Conservation (phyloP, 2,329 filamentous ascomycete genomes). For the Alternaria panax region DNA sequence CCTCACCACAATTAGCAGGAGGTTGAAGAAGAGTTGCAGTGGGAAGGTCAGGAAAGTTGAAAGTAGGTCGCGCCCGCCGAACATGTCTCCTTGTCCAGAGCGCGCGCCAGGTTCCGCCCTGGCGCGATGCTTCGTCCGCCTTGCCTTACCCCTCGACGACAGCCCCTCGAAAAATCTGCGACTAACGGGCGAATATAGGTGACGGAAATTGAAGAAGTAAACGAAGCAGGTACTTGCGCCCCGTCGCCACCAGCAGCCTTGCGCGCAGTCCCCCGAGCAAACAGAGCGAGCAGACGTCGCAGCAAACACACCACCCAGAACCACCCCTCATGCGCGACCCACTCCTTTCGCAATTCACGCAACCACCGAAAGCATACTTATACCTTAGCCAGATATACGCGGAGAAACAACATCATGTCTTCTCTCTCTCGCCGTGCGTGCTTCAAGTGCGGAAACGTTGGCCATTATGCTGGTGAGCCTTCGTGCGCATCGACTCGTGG, state of each 20-base stretch:
- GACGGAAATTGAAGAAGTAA: slow-evolving; percentile 42
- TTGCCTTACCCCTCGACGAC: slow-evolving; percentile 37
- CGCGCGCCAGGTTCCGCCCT: slow-evolving; percentile 19
- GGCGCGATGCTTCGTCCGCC: slow-evolving; percentile 32
- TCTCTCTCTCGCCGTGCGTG: slow-evolving; percentile 62
- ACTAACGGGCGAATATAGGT: slow-evolving; percentile 41
- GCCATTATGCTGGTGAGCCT: slow-evolving; percentile 60
- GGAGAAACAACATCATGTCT: slow-evolving; percentile 56
- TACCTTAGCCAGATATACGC: slow-evolving; percentile 30
- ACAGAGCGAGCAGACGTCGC: slow-evolving; percentile 17
- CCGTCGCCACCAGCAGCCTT: neutral
- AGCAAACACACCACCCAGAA: slow-evolving; percentile 32
- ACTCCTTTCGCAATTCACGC: slow-evolving; percentile 24
- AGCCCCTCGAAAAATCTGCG: slow-evolving; percentile 38
- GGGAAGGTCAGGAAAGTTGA: slow-evolving; percentile 50
- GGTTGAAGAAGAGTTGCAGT: slow-evolving; percentile 52
- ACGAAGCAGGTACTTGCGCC: slow-evolving; percentile 40
- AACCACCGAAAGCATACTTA: slow-evolving; percentile 29
- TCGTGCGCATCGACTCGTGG: slow-evolving; percentile 21
- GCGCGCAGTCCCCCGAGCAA: slow-evolving; percentile 7
- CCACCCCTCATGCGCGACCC: slow-evolving; percentile 25
- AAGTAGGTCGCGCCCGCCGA: slow-evolving; percentile 35
- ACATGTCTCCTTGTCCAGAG: neutral
- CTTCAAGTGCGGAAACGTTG: slow-evolving; percentile 63
- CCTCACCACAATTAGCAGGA: slow-evolving; percentile 43